phyloP scores from a whole-genome alignment of 768 basidiomycete species.

The Kwoniella sp. region DNA sequence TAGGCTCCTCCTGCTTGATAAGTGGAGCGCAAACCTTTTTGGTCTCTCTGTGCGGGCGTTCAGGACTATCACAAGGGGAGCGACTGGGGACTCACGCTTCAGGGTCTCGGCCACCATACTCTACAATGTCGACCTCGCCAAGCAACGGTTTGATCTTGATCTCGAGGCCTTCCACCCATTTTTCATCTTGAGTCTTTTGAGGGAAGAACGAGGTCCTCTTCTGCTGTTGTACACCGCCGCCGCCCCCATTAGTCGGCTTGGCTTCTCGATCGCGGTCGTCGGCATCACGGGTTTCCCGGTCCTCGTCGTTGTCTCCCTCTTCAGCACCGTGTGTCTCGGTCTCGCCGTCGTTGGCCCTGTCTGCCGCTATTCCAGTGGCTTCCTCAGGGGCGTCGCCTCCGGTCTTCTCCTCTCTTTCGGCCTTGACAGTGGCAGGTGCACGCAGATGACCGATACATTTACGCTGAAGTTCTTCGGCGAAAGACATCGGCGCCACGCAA shows the following conservation, averaged over 20 bases:
- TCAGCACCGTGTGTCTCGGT: slow-evolving; percentile 57
- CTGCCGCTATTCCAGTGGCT: neutral
- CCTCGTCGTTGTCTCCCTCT: slow-evolving; percentile 33
- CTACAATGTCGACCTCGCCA: slow-evolving; percentile 74
- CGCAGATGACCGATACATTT: slow-evolving; percentile 91
- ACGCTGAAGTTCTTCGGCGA: slow-evolving; percentile 88
- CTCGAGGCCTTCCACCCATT: slow-evolving; percentile 86
- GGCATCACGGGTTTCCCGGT: slow-evolving; percentile 13
- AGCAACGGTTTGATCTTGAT: slow-evolving; percentile 76
- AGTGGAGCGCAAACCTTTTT: slow-evolving; percentile 69
- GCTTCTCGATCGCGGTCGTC: neutral
- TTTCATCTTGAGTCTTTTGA: slow-evolving; percentile 60
- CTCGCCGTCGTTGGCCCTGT: neutral
- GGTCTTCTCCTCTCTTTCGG: slow-evolving; percentile 52
- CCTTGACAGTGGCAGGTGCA: slow-evolving; percentile 8
- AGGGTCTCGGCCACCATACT: slow-evolving; percentile 81
- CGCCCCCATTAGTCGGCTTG: slow-evolving; percentile 24
- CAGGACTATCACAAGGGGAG: neutral
- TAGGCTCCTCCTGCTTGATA: slow-evolving; percentile 94
- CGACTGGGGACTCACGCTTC: slow-evolving; percentile 67
- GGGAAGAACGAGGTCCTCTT: slow-evolving; percentile 22
- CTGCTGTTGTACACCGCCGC: slow-evolving; percentile 45
- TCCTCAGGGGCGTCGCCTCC: slow-evolving; percentile 11
- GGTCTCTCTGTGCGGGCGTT: slow-evolving; percentile 62
- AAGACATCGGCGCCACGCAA: slow-evolving; percentile 86